phyloP scores from a whole-genome alignment of 2,329 filamentous ascomycete genomes.

The Aureobasidium mangrovei region DNA sequence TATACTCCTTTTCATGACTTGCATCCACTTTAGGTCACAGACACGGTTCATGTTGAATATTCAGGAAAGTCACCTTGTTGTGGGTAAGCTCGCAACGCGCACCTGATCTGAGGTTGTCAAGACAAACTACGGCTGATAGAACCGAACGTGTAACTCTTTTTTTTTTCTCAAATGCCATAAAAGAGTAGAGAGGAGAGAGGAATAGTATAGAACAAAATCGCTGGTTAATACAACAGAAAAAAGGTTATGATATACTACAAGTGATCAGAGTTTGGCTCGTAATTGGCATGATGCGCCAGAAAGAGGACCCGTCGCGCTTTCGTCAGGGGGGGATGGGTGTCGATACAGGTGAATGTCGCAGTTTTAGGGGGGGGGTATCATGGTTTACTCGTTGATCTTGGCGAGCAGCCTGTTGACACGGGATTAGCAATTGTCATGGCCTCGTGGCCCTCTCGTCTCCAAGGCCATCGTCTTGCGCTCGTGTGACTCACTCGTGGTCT shows the following conservation, averaged over 20 bases:
- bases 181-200: background rate
- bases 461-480: background rate
- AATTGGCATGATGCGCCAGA: background rate
- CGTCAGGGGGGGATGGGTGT: background rate
- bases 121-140: too few relatives aligned
- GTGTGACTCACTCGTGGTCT: constrained; percentile 80
- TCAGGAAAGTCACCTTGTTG: too few relatives aligned
- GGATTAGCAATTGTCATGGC: constrained; percentile 17
- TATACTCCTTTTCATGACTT: too few relatives aligned
- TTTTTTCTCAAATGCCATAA: too few relatives aligned
- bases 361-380: constrained; percentile 8
- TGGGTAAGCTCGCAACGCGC: too few relatives aligned
- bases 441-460: too few relatives aligned
- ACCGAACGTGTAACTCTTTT: background rate
- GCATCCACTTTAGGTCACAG: too few relatives aligned
- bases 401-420: constrained; percentile 67
- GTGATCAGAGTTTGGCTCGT: background rate
- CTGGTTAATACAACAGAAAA: constrained; percentile 7
- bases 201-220: background rate
- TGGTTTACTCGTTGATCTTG: constrained; percentile 88
- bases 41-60: too few relatives aligned
- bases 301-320: background rate
- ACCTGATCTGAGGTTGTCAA: too few relatives aligned
- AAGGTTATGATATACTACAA: constrained; percentile 7
- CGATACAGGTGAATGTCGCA: constrained; percentile 2